A percentile compares a stretch with the other conserved stretches of the same genome.
Conservation (phyloP, 2,329 filamentous ascomycete species). For the Dactylonectria macrodidyma region DNA sequence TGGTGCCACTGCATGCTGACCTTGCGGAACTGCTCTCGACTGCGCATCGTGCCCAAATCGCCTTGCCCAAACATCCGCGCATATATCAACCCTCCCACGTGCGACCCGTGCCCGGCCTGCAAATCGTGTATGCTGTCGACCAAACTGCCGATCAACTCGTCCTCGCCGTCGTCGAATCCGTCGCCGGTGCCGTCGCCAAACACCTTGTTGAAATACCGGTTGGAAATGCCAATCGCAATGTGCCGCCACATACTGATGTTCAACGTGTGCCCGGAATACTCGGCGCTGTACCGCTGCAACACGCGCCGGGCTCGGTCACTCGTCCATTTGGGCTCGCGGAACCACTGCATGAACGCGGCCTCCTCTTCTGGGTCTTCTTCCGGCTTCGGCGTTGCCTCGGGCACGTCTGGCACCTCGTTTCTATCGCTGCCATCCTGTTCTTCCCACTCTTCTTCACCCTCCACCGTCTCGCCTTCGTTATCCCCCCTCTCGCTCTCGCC, state of each 20-base stretch:
- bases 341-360: constrained; percentile 5
- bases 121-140: too few relatives aligned
- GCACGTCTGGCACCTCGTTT: too few relatives aligned
- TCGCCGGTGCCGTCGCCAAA: neutral
- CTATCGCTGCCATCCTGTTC: neutral
- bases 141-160: neutral
- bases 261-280: neutral
- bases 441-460: too few relatives aligned
- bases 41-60: too few relatives aligned
- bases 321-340: constrained; percentile 4
- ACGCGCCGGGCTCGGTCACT: neutral
- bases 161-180: neutral
- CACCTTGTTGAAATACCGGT: constrained; percentile 5
- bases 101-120: too few relatives aligned
- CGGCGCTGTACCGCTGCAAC: neutral
- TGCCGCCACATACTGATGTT: constrained; percentile 4
- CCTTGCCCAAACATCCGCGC: too few relatives aligned
- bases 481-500: neutral
- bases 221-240: constrained; percentile 4
- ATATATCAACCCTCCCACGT: too few relatives aligned
- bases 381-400: too few relatives aligned
- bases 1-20: too few relatives aligned
- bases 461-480: too few relatives aligned
- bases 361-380: too few relatives aligned
- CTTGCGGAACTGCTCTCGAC: too few relatives aligned